Evolutionary conservation across 2,329 filamentous ascomycete species (phyloP).

Genomic region (Diaporthe destruens): DNA sequence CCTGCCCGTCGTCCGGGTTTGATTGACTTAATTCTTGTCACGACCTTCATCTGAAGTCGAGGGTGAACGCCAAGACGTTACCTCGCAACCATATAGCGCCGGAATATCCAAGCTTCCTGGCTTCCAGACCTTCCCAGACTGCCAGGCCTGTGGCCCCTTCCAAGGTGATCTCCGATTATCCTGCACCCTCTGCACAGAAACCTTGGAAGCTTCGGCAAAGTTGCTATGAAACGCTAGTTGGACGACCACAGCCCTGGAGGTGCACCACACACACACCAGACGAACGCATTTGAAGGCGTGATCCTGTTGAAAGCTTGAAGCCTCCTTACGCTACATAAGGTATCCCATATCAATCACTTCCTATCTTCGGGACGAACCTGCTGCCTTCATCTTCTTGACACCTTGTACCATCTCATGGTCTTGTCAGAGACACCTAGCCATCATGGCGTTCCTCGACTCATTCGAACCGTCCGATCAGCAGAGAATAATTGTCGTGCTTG

Average conservation of each 20-base stretch:
- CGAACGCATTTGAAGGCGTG: neutral
- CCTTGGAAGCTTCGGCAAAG: neutral
- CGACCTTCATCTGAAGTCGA: neutral
- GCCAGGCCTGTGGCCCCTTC: neutral
- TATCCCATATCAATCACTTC: neutral
- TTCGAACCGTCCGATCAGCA: neutral
- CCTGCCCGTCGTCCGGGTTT: slow-evolving; percentile 10
- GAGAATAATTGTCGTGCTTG: neutral
- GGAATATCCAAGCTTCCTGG: neutral
- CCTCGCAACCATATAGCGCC: neutral
- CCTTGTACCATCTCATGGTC: neutral
- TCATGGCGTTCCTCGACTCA: neutral
- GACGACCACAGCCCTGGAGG: neutral
- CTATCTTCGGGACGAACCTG: neutral
- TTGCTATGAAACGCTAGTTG: slow-evolving; percentile 5
- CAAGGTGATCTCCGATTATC: slow-evolving; percentile 4
- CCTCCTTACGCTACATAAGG: neutral
- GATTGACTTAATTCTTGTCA: slow-evolving; percentile 6
- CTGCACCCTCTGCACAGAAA: neutral
- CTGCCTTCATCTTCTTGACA: neutral
- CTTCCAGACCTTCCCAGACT: no score
- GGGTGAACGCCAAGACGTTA: slow-evolving; percentile 14
- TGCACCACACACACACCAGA: neutral
- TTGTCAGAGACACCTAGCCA: neutral
- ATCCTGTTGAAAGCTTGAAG: neutral